phyloP scores from a whole-genome alignment of 2,329 filamentous ascomycete species.

The Exophiala spinifera region DNA sequence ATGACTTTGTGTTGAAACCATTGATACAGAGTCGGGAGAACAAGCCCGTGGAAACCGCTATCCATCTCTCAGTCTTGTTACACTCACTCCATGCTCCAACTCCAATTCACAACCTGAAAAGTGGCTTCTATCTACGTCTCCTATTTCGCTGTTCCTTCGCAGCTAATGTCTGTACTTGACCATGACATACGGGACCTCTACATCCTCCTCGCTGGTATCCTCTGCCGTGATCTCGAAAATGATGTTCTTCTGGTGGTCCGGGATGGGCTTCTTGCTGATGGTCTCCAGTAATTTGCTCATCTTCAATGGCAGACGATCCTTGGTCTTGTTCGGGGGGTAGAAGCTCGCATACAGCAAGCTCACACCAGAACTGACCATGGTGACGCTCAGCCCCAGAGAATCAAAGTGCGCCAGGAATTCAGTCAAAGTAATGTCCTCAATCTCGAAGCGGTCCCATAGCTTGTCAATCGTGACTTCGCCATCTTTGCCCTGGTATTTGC shows the following conservation, averaged over 20 bases:
- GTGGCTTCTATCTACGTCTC: background rate
- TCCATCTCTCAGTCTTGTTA: background rate
- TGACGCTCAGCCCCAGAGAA: constrained; percentile 73
- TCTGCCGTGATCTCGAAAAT: constrained; percentile 96
- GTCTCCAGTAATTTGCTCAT: constrained; percentile 83
- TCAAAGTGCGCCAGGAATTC: constrained; percentile 82
- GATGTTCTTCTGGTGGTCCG: constrained; percentile 86
- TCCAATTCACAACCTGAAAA: no score
- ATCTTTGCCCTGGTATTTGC: constrained; percentile 75
- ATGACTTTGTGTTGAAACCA: background rate
- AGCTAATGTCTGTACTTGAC: constrained; percentile 57
- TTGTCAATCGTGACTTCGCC: constrained; percentile 86
- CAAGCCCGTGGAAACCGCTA: background rate
- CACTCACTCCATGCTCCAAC: no score
- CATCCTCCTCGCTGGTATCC: constrained; percentile 83
- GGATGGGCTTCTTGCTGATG: constrained; percentile 88
- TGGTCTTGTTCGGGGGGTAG: constrained; percentile 77
- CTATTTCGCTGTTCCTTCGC: background rate
- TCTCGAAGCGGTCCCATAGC: constrained; percentile 92
- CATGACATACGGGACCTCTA: constrained; percentile 96
- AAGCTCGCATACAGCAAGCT: constrained; percentile 92
- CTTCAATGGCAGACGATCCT: constrained; percentile 78
- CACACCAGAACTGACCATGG: constrained; percentile 96
- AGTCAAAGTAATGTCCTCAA: constrained; percentile 77
- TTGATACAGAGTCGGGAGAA: background rate